Evolutionary conservation across 2,329 filamentous ascomycete species (phyloP).

Genomic region (Fusarium sp.): DNA sequence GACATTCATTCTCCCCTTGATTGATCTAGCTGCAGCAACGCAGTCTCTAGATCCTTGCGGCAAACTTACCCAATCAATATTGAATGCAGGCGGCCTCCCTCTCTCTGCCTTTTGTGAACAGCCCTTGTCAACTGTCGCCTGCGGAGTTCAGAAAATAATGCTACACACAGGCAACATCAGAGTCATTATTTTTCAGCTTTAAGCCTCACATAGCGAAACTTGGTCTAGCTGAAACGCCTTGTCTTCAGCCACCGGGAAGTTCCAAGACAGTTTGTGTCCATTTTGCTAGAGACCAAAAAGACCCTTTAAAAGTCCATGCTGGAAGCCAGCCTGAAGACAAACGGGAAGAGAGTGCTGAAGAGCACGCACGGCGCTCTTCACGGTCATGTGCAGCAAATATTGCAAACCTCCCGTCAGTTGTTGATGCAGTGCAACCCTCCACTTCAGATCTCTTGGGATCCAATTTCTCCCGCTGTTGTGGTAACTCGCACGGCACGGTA

Average conservation of each 20-base stretch:
- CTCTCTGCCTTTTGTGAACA: neutral
- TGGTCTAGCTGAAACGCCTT: conserved; percentile 20
- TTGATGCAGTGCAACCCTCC: conserved; percentile 36
- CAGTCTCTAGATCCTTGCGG: neutral
- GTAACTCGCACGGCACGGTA: conserved; percentile 18
- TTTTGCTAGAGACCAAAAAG: neutral
- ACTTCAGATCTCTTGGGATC: conserved; percentile 3
- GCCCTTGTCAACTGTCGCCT: neutral
- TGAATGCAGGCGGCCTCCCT: conserved; percentile 12
- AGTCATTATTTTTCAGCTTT: conserved; percentile 11
- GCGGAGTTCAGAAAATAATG: neutral
- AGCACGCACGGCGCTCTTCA: conserved; percentile 8
- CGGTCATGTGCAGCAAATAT: conserved; percentile 12
- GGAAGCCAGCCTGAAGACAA: neutral
- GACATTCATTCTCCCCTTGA: conserved; percentile 4
- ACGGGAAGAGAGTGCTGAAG: neutral
- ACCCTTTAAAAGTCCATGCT: neutral
- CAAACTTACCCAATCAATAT: conserved; percentile 8
- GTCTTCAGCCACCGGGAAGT: conserved; percentile 21
- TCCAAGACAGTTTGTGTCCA: conserved; percentile 5
- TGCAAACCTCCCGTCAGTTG: neutral
- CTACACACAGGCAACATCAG: neutral
- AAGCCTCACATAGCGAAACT: conserved; percentile 9
- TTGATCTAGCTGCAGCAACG: conserved; percentile 14
- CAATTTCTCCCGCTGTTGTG: conserved; percentile 14